Evolutionary conservation across 805 yeast genomes (phyloP), one percentile per base, ranked within the genome.

Genomic region (Lipomyces japonicus): DNA sequence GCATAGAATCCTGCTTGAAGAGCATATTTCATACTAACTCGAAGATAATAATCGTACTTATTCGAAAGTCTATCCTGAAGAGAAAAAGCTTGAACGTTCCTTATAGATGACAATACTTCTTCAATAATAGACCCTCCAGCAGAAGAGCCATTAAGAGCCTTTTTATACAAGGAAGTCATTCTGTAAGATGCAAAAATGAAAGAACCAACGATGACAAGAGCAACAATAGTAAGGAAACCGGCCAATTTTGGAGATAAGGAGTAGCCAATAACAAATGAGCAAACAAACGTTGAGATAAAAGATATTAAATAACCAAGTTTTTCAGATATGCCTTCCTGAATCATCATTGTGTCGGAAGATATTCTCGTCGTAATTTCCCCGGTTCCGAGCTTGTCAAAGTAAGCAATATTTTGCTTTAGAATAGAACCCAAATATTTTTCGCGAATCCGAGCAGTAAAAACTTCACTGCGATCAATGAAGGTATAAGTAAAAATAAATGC

Each of bases 311-410:
- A 61, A 12, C 75, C 75, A 2, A 67, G 61, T 51, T 71, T 71
- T 58, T 71, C 74, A 26, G 71, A 65, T 48, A 71, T 69, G 23
- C 74, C 75, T 32, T 68, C 74, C 55, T 72, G 75, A 40, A 71
- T 67, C 42, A 64, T 52, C 42, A 67, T 62, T 16, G 74, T 71
- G 44, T 70, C 74, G 21, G 68, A 65, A 38, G 73, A 68, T 59
- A 71, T 71, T 10, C 75, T 68, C 6, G 74, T 68, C 9, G 74
- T 68, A 31, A 71, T 70, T 50, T 68, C 71, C 9, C 75, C 75
- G n/a, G 73, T 66, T 7, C 75, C 75, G n/a, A 71, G 59, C 32
- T 63, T 61, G 56, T 71, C 75, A 50, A 71, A 72, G 51, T 66
- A 72, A 16, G 71, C 75, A 30, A 71, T 65, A 43, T 71, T 71